Conservation (phyloP, 2,329 filamentous ascomycete genomes). For the Verticillium tricorpus region DNA sequence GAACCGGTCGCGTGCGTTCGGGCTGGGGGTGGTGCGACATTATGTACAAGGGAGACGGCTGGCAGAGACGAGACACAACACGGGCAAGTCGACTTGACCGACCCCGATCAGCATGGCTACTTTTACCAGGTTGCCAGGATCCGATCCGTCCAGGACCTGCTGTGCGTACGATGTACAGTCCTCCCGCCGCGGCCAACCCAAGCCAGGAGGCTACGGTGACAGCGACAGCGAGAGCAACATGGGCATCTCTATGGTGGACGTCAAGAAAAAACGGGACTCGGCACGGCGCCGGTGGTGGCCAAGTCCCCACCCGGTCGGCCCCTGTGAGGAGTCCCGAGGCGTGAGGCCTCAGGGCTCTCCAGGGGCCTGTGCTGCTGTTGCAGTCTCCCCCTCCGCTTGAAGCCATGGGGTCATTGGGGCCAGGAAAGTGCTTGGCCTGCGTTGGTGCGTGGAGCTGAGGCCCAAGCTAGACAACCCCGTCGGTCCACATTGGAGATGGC, state of each 20-base stretch:
- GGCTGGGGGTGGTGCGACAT: not conserved
- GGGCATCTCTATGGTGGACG: slow-evolving; percentile 1
- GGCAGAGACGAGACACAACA: not conserved
- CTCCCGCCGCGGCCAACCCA: not conserved
- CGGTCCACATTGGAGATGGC: not conserved
- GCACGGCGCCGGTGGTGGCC: not conserved
- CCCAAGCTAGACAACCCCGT: not conserved
- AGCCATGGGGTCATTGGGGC: not conserved
- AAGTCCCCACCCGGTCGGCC: not conserved
- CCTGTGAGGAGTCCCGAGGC: not conserved
- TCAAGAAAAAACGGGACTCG: slow-evolving; percentile 2
- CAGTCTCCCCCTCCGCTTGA: not conserved
- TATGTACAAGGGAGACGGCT: not conserved
- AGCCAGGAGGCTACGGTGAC: not conserved
- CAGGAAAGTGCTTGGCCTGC: not conserved
- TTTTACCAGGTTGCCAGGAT: not conserved
- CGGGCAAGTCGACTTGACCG: not conserved
- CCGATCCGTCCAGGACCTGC: not conserved
- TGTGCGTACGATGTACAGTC: not conserved
- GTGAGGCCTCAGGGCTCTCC: not conserved
- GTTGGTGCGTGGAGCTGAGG: not conserved
- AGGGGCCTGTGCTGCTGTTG: not conserved
- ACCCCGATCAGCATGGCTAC: not conserved
- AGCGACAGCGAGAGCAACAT: not conserved
- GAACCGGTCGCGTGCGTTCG: not conserved